Percentiles rank a stretch among this genome's conserved stretches.
Conservation (phyloP, 1,284 basidiomycete species). For the Puccinia horiana region DNA sequence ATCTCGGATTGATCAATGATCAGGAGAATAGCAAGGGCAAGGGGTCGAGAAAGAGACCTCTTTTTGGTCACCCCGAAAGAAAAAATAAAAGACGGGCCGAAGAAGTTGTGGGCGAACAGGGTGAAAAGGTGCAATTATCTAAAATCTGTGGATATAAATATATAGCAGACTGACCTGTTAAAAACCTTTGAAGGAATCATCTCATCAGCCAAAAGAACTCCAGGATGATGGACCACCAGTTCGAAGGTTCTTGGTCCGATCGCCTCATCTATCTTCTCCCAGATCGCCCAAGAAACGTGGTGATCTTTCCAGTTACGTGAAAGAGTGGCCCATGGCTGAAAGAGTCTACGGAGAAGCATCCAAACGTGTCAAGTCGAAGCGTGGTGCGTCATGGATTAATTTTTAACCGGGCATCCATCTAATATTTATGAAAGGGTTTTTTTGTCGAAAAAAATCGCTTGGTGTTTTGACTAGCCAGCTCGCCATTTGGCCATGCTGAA, state of each 20-base stretch:
- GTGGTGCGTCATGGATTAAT: neutral
- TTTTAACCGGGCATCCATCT: neutral
- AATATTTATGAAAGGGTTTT: neutral
- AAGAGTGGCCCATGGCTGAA: neutral
- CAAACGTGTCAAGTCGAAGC: neutral
- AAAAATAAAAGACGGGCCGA: slow-evolving; percentile 3
- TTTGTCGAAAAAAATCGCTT: neutral
- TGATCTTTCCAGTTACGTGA: neutral
- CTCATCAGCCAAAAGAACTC: neutral
- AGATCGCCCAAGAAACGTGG: neutral
- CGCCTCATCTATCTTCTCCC: neutral
- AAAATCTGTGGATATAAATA: neutral
- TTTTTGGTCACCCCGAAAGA: neutral
- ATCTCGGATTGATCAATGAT: neutral
- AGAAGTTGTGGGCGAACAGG: neutral
- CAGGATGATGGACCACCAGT: neutral
- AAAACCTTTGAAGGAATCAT: neutral
- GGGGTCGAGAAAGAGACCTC: neutral
- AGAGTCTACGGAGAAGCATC: neutral
- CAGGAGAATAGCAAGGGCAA: neutral
- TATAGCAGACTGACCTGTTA: neutral
- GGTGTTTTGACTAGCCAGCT: neutral
- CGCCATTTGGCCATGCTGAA: neutral
- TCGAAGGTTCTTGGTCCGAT: neutral
- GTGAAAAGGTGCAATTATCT: neutral